Conservation (phyloP, 371 early-diverging fungal species). For the Massospora cicadina region DNA sequence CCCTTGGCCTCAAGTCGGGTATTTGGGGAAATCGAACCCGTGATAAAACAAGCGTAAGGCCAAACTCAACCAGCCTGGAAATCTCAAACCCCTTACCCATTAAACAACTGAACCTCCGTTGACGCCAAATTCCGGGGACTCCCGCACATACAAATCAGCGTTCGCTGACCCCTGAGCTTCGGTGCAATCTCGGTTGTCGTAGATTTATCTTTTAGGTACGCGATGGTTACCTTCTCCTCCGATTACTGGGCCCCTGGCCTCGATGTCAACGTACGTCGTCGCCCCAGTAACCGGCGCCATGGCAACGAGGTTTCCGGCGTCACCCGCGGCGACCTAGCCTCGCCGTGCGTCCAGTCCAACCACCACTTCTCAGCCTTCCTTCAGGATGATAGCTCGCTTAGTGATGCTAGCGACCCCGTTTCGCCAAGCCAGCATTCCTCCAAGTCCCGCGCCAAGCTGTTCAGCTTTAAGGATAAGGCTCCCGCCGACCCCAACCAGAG, state of each 20-base stretch:
- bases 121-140: neutral
- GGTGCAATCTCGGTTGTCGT: neutral
- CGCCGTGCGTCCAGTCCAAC: neutral
- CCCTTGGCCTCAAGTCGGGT: too few species aligned
- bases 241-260: conserved; percentile 28
- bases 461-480: neutral
- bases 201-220: neutral
- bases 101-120: neutral
- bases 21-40: too few species aligned
- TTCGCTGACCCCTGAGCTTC: neutral
- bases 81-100: neutral
- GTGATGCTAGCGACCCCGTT: neutral
- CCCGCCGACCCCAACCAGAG: neutral
- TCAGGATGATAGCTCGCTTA: neutral
- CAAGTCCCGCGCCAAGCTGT: neutral
- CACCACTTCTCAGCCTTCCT: neutral
- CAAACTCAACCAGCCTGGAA: too few species aligned
- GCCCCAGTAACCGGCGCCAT: conserved; percentile 6
- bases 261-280: conserved; percentile 24
- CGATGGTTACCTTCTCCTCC: conserved; percentile 25
- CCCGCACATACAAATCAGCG: neutral
- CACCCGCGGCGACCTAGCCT: neutral
- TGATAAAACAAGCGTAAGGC: too few species aligned
- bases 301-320: neutral
- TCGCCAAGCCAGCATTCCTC: neutral